Evolutionary conservation across 1,139 yeast species (phyloP), one percentile per base, ranked within the genome.

Genomic region (Blastobotrys raffinosifermentans): DNA sequence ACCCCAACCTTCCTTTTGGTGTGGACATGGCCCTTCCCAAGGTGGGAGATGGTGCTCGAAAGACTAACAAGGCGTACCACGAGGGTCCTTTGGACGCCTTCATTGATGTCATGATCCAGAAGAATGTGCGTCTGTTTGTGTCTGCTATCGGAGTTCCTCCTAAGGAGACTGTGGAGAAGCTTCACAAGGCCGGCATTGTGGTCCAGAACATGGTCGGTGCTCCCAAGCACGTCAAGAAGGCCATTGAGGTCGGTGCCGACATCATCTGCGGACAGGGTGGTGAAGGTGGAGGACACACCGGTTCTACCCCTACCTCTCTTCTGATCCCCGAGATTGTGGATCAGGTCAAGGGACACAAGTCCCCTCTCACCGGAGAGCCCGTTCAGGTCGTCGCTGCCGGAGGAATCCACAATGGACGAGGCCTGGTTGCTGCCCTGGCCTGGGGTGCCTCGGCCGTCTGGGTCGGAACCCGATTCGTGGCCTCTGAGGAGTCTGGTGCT

Each of bases 231-330:
- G 54, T 64, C 0, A 43, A 50, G 18, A 73, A 69, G 47, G 72
- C 69, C 0, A 36, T 50, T n/a, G 39, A 44, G 10, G 34, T 45
- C 1, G 66, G 63, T 1, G 10, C 29, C 9, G 71, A 67, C 44
- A 71, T 70, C n/a, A 46, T 71, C n/a, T 55, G 68, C 20, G 59
- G 65, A 29, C 76, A 71, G 48, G 75, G 75, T 2, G 66, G 61
- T 40, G 75, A 70, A 48, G 75, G 75, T 3, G 76, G 75, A 18
- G 75, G 75, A 1, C 75, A 71, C 47, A 54, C 75, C 26, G 76
- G 75, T 1, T 37, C 46, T 15, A 40, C 47, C 10, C 52, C 54
- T 2, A 37, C 49, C 18, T 32, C 45, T 7, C 39, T 39, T 7
- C 40, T 41, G 14, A 69, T 66, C 38, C 57, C 58, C 9, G 66